Conservation (phyloP, 2,329 filamentous ascomycete species). For the Aplosporella prunicola region DNA sequence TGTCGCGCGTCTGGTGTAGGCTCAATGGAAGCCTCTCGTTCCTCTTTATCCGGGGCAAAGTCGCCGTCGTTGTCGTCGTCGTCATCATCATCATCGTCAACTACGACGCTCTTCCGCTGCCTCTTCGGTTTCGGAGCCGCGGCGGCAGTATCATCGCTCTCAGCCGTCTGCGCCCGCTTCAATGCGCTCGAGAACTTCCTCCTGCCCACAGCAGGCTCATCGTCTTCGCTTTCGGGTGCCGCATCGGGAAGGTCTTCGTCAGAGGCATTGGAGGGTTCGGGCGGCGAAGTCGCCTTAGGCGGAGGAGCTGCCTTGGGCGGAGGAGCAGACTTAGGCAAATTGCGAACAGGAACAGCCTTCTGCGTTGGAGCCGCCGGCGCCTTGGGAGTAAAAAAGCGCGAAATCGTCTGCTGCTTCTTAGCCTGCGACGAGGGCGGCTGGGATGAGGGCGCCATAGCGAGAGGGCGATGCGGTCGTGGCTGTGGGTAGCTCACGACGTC, state of each 20-base stretch:
- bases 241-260: background rate
- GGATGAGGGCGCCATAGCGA: slow-evolving; percentile 28
- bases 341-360: no score
- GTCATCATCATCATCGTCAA: slow-evolving; percentile 30
- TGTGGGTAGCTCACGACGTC: no score
- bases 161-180: slow-evolving; percentile 38
- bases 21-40: slow-evolving; percentile 15
- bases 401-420: slow-evolving; percentile 74
- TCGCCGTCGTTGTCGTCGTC: slow-evolving; percentile 21
- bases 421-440: slow-evolving; percentile 28
- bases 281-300: background rate
- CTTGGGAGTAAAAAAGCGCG: slow-evolving; percentile 64
- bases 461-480: no score
- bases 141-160: background rate
- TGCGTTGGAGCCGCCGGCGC: slow-evolving; percentile 26
- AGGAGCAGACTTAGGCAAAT: slow-evolving; percentile 9
- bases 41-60: slow-evolving; percentile 30
- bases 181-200: slow-evolving; percentile 20
- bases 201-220: background rate
- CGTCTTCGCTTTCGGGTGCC: background rate
- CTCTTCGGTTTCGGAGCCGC: slow-evolving; percentile 1
- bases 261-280: background rate
- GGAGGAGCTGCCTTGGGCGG: background rate
- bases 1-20: slow-evolving; percentile 12
- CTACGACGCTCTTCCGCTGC: slow-evolving; percentile 10